Base-by-base conservation (phyloP, 441 rosid genomes). In the Brassica balearica region DNA sequence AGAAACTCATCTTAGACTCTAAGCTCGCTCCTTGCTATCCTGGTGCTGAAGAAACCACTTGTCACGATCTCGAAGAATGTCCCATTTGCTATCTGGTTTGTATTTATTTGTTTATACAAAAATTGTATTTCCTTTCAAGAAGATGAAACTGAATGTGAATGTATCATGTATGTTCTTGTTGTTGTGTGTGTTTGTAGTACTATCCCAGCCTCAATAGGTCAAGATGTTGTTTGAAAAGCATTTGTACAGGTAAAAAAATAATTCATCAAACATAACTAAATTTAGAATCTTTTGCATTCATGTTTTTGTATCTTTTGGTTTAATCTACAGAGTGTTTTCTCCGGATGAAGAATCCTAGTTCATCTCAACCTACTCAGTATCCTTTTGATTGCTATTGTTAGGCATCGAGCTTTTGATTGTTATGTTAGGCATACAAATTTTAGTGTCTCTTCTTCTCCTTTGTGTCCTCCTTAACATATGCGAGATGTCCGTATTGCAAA, bases 21-120 rank as follows among this genome's bases (percentile, higher is more conserved):
- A 96, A 94, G 89, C 97, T 96, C 46, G 95, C 99, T 68, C 98
- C 99, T 3, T 94, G 99, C 84, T 96, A 88, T 84, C 98, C 99
- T 1, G 99, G 99, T 9, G 92, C 85, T 3, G 98, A 96, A 60
- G 99, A 89, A 88, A 89, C 88, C 91, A 91, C 15, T 65, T 65
- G 77, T 43, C 55, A 51, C 67, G 97, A 94, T 70, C 87, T 83
- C n/a, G 98, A 94, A 85, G 97, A 92, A 79, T 92, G 97, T 81
- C 98, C 96, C 0, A 92, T 94, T 81, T 94, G 97, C 85, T 92
- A 90, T 83, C 81, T 94, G 97, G 97, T 94, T 48, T 34, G 94
- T 87, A 56, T 63, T 25, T 69, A 15, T 43, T 56, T 3, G 7
- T 15, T 56, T 48, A 12, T 65, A 22, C 23, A 15, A 51, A 32